Percentiles rank a stretch among this genome's conserved stretches.
These are phyloP conservation scores for Chlorella vulgaris DNA, from an alignment of 139 green algal species.

Conservation along the genomic window DNA sequence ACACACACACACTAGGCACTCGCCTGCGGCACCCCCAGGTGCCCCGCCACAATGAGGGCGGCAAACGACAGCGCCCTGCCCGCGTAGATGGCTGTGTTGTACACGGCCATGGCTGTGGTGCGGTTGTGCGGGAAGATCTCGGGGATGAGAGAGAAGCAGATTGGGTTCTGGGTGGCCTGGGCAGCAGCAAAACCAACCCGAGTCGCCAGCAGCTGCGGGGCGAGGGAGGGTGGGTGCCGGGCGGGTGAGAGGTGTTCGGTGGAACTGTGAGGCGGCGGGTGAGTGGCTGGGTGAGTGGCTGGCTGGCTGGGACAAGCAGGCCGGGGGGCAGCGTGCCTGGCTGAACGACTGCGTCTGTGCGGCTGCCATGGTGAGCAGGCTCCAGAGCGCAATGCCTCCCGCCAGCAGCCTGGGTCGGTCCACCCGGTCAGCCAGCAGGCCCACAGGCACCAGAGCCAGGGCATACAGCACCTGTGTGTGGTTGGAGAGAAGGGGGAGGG, in stretches of 20 bases:
- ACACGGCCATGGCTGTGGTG: constrained; percentile 80
- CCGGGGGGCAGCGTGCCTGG: neutral
- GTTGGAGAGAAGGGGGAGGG: neutral
- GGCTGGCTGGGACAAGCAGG: neutral
- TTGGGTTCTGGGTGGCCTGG: constrained; percentile 85
- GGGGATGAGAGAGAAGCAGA: constrained; percentile 84
- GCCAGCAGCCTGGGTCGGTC: constrained; percentile 76
- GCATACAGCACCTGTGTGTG: constrained; percentile 77
- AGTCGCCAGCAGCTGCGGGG: constrained; percentile 66
- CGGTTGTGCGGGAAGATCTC: constrained; percentile 87
- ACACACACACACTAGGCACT: neutral
- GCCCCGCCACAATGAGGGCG: constrained; percentile 62
- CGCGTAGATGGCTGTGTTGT: constrained; percentile 91
- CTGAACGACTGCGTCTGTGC: constrained; percentile 54
- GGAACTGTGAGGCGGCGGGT: neutral
- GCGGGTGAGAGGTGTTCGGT: neutral
- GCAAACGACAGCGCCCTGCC: constrained; percentile 83
- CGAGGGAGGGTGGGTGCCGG: neutral
- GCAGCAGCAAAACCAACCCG: constrained; percentile 80
- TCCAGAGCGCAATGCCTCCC: constrained; percentile 71
- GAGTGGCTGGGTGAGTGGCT: neutral
- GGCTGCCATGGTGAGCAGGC: constrained; percentile 66
- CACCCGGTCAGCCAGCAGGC: constrained; percentile 78
- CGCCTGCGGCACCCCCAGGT: constrained; percentile 52
- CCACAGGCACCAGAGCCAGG: constrained; percentile 78